phyloP scores from a whole-genome alignment of 192 early-diverging fungal genomes.

The Paraglomus brasilianum region DNA sequence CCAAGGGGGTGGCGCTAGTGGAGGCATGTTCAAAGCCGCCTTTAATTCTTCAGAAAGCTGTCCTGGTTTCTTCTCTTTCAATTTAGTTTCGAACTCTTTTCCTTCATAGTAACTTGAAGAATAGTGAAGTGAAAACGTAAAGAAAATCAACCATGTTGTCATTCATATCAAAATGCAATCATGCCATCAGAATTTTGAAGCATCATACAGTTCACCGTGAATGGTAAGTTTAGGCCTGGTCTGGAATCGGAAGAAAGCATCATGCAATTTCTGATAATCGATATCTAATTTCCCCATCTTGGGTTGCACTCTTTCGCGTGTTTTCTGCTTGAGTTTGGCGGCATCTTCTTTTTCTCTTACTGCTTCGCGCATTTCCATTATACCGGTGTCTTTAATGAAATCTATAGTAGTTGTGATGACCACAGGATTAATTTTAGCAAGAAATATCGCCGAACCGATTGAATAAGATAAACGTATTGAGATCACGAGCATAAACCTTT shows the following conservation, averaged over 20 bases:
- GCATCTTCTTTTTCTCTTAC: slow-evolving; percentile 88
- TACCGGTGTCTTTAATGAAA: slow-evolving; percentile 96
- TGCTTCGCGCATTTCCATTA: slow-evolving; percentile 92
- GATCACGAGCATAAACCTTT: neutral
- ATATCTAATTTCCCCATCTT: slow-evolving; percentile 97
- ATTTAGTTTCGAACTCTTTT: slow-evolving; percentile 89
- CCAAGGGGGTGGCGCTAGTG: slow-evolving; percentile 94
- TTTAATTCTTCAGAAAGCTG: slow-evolving; percentile 82
- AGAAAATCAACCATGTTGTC: neutral
- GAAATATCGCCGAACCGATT: no score
- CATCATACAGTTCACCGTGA: slow-evolving; percentile 78
- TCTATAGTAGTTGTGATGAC: slow-evolving; percentile 45
- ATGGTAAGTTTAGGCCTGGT: slow-evolving; percentile 72
- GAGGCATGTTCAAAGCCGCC: slow-evolving; percentile 86
- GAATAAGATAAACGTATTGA: slow-evolving; percentile 1
- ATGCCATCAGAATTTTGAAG: neutral
- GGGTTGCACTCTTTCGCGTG: slow-evolving; percentile 82
- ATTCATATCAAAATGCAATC: neutral
- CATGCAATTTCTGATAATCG: slow-evolving; percentile 97
- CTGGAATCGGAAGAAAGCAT: slow-evolving; percentile 97
- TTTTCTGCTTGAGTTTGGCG: slow-evolving; percentile 75
- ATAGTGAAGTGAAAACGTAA: neutral
- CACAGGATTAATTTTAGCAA: no score
- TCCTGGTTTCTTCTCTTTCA: slow-evolving; percentile 88
- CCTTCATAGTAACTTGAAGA: slow-evolving; percentile 85